phyloP scores from a whole-genome alignment of 345 rosid species.

The Angophora floribunda region DNA sequence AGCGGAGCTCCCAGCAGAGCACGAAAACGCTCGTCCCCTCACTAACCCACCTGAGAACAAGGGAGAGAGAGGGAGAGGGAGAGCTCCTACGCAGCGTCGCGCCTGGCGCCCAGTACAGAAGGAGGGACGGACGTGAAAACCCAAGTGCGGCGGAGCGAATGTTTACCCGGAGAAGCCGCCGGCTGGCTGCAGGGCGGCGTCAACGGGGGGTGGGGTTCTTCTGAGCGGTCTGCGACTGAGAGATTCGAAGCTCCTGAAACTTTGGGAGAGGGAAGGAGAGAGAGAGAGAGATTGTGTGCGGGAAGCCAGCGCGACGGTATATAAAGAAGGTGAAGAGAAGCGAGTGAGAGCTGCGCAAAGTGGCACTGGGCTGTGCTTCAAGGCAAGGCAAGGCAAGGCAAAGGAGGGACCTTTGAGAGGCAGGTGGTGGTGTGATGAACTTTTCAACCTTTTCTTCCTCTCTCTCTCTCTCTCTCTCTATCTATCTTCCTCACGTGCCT shows the following conservation, averaged over 20 bases:
- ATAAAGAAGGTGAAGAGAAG: background rate
- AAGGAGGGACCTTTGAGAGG: background rate
- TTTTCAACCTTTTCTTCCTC: background rate
- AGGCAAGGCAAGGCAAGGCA: background rate
- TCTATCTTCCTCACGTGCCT: background rate
- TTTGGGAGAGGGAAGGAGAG: background rate
- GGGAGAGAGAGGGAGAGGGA: background rate
- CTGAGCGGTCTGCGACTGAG: background rate
- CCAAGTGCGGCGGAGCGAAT: background rate
- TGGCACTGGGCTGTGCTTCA: background rate
- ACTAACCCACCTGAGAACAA: background rate
- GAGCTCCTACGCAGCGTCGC: background rate
- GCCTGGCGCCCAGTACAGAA: background rate
- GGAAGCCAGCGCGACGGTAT: background rate
- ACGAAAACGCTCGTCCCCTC: background rate
- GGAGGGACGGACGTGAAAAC: background rate
- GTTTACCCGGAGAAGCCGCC: background rate
- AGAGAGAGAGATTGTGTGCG: background rate
- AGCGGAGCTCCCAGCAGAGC: background rate
- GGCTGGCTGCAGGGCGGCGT: background rate
- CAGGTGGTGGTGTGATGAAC: background rate
- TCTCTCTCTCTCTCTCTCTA: background rate
- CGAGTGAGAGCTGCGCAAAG: background rate
- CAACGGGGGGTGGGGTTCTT: background rate
- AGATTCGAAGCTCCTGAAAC: background rate